Evolutionary conservation across 805 yeast species (phyloP).

Genomic region (Zygoascus biomembranicola): DNA sequence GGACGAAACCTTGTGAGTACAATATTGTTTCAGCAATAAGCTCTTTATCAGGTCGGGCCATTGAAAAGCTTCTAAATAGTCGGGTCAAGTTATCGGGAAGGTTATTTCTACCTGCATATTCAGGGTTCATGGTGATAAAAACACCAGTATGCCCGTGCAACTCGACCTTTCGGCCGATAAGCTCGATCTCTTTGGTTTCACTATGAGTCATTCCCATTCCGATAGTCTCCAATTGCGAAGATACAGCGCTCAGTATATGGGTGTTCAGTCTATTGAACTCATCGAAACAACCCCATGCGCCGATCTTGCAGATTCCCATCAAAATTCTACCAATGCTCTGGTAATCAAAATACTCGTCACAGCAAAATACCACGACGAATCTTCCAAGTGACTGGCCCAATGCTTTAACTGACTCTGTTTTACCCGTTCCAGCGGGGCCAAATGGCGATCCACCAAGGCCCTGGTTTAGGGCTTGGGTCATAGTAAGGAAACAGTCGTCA

Average conservation of each 20-base stretch:
- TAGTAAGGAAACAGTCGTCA: conserved; percentile 51
- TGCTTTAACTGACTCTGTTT: conserved; percentile 84
- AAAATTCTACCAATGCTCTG: conserved; percentile 70
- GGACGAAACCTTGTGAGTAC: conserved; percentile 58
- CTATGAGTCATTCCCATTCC: conserved; percentile 37
- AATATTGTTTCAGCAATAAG: conserved; percentile 66
- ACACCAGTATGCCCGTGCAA: conserved; percentile 41
- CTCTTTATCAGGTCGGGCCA: conserved; percentile 62
- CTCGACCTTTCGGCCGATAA: conserved; percentile 17
- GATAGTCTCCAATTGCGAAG: conserved; percentile 68
- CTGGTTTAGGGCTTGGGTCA: conserved; percentile 68
- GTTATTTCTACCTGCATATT: conserved; percentile 70
- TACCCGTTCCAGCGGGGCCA: conserved; percentile 98
- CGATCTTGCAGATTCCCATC: conserved; percentile 70
- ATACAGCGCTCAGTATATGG: conserved; percentile 70
- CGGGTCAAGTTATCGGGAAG: conserved; percentile 82
- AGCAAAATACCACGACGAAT: conserved; percentile 77
- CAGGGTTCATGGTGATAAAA: conserved; percentile 88
- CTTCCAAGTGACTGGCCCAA: conserved; percentile 72
- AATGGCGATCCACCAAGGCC: conserved; percentile 81
- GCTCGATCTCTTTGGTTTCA: conserved; percentile 14
- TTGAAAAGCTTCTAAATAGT: conserved; percentile 65
- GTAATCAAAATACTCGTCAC: conserved; percentile 84
- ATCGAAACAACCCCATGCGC: conserved; percentile 95
- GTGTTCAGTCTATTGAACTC: conserved; percentile 80